phyloP scores from a whole-genome alignment of 208 protist species.

The Angomonas ambiguus region DNA sequence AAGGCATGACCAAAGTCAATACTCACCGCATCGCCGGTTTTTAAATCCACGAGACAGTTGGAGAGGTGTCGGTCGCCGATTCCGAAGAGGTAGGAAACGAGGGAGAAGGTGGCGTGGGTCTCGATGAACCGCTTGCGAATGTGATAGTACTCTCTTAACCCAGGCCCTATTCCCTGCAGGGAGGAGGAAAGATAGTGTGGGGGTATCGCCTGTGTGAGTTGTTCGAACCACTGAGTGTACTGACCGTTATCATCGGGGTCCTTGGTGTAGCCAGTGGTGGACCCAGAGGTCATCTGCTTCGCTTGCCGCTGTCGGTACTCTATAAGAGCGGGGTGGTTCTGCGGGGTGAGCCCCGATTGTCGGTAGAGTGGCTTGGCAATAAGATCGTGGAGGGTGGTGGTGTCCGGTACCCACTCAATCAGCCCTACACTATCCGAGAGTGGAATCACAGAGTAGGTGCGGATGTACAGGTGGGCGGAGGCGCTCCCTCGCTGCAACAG shows the following conservation, averaged over 20 bases:
- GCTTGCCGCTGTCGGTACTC: constrained; percentile 7
- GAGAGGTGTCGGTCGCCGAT: constrained; percentile 92
- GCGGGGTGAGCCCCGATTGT: neutral
- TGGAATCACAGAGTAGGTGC: constrained; percentile 89
- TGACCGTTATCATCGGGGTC: neutral
- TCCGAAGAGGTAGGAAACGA: constrained; percentile 87
- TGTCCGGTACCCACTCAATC: constrained; percentile 88
- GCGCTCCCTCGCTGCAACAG: constrained; percentile 6
- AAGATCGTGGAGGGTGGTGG: constrained; percentile 34
- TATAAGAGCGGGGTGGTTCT: neutral
- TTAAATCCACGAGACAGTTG: constrained; percentile 84
- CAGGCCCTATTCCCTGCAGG: constrained; percentile 33
- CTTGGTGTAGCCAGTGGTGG: neutral
- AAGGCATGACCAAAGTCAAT: constrained; percentile 96
- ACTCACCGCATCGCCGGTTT: constrained; percentile 68
- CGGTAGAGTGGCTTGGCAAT: constrained; percentile 5
- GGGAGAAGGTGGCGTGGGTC: constrained; percentile 59
- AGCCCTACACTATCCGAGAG: constrained; percentile 80
- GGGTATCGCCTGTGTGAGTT: too few relatives aligned
- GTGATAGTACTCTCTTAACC: constrained; percentile 51
- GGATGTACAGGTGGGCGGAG: constrained; percentile 31
- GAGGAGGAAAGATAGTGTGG: constrained; percentile 9
- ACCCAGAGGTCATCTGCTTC: neutral
- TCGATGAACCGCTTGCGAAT: constrained; percentile 65
- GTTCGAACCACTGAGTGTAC: constrained; percentile 5